Evolutionary conservation across 2,329 filamentous ascomycete genomes (phyloP), one percentile per base, ranked within the genome.

Genomic region (Drechslerella coelobrocha): DNA sequence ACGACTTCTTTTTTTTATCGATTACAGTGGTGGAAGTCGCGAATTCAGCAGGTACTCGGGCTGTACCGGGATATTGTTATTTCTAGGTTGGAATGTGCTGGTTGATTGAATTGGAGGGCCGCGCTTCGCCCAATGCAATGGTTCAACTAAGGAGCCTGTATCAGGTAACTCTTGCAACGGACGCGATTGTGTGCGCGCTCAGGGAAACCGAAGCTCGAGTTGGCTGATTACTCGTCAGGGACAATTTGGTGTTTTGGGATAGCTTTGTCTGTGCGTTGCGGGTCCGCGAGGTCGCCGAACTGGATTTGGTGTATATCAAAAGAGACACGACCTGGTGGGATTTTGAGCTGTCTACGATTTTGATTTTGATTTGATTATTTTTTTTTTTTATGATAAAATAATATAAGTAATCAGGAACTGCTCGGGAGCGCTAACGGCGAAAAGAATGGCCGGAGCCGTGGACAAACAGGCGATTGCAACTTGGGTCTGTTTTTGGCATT

Each of bases 111-210:
- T 12, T 31, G 6, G 29, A 31, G 29, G 29, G 41, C n/a, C 21
- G 14, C 9, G 14, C 41, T 45, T 21, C 19, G 17, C 41, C 12
- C 41, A 45, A 45, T 45, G 41, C 41, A 19, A 23, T 21, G 2
- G 41, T 21, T 5, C 8, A 10, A 23, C 14, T 21, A 14, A 39
- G 41, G 10, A 6, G 19, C n/a, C 41, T 19, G 41, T 45, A n/a
- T 23, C 19, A 9, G 19, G 41, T 45, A 45, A 10, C 41, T 45
- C 5, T 19, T 19, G 29, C 29, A 6, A 17, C 41, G 41, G 41
- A 23, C 41, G 41, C 19, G 41, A 45, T 45, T 17, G 14, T 45
- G 41, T 45, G 41, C 41, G 41, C 41, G 41, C 41, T 17, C 12
- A 12, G 29, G 29, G 12, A 8, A 23, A 19, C 21, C 41, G 41